Conservation (phyloP, 139 green algal species). For the Chlorella sp. region DNA sequence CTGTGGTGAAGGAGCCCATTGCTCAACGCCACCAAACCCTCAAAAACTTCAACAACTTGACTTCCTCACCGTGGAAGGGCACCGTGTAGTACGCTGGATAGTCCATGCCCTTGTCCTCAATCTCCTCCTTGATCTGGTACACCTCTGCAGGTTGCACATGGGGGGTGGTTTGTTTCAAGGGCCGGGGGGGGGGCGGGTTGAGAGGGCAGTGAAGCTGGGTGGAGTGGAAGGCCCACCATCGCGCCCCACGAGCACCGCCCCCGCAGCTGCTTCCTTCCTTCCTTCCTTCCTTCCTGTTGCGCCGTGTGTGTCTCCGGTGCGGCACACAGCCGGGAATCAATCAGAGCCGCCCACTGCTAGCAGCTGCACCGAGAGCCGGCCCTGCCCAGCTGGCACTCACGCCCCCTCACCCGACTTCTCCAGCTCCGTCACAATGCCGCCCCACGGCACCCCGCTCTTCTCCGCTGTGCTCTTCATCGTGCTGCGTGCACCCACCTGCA, state of each 20-base stretch:
- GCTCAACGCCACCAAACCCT: no score
- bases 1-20: no score
- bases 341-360: no score
- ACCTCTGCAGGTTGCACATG: slow-evolving; percentile 17
- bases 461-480: slow-evolving; percentile 66
- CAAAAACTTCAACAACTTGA: no score
- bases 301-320: no score
- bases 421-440: slow-evolving; percentile 42
- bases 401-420: slow-evolving; percentile 21
- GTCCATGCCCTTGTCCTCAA: slow-evolving; percentile 55
- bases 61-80: slow-evolving; percentile 72
- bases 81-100: slow-evolving; percentile 82
- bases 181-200: neutral
- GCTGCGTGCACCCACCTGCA: slow-evolving; percentile 22
- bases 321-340: no score
- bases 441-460: slow-evolving; percentile 62
- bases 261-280: no score
- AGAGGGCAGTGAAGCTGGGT: neutral
- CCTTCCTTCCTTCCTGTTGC: no score
- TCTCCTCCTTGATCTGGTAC: slow-evolving; percentile 43
- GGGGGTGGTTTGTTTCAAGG: no score
- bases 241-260: no score
- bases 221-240: neutral
- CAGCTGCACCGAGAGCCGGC: no score
- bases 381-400: no score